phyloP scores from a whole-genome alignment of 257 asterid species.

The Nicotiana benthamiana region DNA sequence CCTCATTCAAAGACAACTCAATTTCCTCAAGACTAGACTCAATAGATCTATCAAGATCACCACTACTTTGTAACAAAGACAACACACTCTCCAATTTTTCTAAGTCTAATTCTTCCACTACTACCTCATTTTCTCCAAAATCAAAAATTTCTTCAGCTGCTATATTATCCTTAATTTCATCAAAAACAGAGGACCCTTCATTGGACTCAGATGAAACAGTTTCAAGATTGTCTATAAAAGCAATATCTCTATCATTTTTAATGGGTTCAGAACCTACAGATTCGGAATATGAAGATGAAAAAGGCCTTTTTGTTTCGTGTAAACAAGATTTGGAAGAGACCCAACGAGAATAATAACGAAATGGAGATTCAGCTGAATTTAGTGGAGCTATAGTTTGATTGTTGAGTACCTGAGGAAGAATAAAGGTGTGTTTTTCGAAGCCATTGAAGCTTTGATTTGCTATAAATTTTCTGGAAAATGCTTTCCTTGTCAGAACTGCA shows the following conservation, averaged over 20 bases:
- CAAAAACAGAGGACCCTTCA: conserved; percentile 10
- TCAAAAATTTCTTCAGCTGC: neutral
- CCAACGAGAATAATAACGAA: neutral
- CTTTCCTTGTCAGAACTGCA: neutral
- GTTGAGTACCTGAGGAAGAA: neutral
- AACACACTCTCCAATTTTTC: conserved; percentile 52
- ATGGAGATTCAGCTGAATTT: conserved; percentile 1
- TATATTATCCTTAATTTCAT: neutral
- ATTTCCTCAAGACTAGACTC: conserved; percentile 40
- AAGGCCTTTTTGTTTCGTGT: conserved; percentile 21
- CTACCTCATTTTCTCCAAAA: neutral
- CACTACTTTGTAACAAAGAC: conserved; percentile 71
- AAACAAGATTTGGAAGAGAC: conserved; percentile 3
- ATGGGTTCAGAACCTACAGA: neutral
- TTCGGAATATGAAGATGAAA: conserved; percentile 28
- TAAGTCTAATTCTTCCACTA: conserved; percentile 17
- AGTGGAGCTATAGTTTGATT: neutral
- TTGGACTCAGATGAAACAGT: conserved; percentile 2
- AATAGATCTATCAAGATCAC: conserved; percentile 28
- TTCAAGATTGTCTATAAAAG: neutral
- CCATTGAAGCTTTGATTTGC: neutral
- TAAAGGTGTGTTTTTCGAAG: neutral
- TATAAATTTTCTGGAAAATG: neutral
- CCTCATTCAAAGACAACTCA: conserved; percentile 47
- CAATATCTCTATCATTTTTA: neutral